phyloP scores from a whole-genome alignment of 208 protist species.

The Blechomonas ayalai region DNA sequence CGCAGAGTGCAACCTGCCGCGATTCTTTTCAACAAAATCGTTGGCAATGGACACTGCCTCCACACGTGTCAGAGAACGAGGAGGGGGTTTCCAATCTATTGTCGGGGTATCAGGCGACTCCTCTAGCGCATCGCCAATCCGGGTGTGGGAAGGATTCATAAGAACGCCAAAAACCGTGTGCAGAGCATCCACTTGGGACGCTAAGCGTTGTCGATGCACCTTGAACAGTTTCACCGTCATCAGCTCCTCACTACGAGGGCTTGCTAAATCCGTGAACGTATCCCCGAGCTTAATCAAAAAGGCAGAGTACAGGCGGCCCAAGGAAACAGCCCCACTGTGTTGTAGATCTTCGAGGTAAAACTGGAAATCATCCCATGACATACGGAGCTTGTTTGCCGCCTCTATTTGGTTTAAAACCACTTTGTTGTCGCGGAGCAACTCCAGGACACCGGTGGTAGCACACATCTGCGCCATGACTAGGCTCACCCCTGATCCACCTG shows the following conservation, averaged over 20 bases:
- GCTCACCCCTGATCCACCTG: conserved; percentile 23
- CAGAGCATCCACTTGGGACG: conserved; percentile 25
- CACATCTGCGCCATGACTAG: conserved; percentile 52
- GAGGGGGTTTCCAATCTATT: conserved; percentile 37
- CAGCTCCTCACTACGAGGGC: no score
- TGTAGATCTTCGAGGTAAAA: conserved; percentile 57
- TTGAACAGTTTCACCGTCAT: conserved; percentile 15
- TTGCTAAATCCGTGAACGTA: no score
- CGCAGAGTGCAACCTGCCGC: conserved; percentile 34
- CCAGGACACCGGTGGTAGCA: conserved; percentile 49
- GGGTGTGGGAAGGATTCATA: conserved; percentile 32
- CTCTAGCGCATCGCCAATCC: conserved; percentile 24
- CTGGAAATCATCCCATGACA: conserved; percentile 51
- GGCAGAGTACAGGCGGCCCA: conserved; percentile 9
- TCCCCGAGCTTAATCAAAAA: conserved; percentile 15
- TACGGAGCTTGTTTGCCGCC: conserved; percentile 40
- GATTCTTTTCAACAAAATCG: conserved; percentile 83
- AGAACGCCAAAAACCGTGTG: conserved; percentile 48
- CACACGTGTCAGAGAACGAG: conserved; percentile 22
- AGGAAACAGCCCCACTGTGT: conserved; percentile 16
- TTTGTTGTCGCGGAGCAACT: conserved; percentile 24
- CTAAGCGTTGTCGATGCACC: conserved; percentile 16
- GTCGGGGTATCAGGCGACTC: conserved; percentile 6
- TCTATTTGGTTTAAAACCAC: conserved; percentile 42
- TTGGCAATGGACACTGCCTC: conserved; percentile 68